Percentiles rank a stretch among this genome's conserved stretches.
phyloP scores from a whole-genome alignment of 208 protist genomes.

The Strigomonas culicis region DNA sequence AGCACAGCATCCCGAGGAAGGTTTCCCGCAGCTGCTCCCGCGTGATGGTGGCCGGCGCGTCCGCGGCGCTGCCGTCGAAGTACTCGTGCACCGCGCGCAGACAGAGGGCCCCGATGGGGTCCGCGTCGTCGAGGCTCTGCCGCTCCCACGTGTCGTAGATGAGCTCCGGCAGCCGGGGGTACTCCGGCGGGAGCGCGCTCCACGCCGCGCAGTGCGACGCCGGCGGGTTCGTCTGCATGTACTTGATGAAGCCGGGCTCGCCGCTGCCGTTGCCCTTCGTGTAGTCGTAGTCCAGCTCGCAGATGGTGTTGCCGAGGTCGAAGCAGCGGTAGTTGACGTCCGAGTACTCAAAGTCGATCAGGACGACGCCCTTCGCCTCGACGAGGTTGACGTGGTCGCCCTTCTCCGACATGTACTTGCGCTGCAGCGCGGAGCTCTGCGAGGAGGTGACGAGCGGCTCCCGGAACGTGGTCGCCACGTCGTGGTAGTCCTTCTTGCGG shows the following conservation, averaged over 20 bases:
- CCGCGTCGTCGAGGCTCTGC: not conserved
- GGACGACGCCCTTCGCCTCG: constrained; percentile 63
- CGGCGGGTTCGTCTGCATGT: constrained; percentile 55
- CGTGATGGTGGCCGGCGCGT: constrained; percentile 21
- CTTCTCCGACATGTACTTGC: constrained; percentile 60
- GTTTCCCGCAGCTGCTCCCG: constrained; percentile 55
- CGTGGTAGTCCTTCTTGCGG: constrained; percentile 14
- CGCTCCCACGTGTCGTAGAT: constrained; percentile 59
- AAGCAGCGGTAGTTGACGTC: constrained; percentile 83
- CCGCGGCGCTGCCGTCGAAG: constrained; percentile 18
- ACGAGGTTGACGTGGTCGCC: constrained; percentile 69
- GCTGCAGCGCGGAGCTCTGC: constrained; percentile 44
- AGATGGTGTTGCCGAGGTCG: constrained; percentile 82
- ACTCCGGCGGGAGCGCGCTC: constrained; percentile 47
- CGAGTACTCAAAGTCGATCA: constrained; percentile 88
- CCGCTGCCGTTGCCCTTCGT: constrained; percentile 60
- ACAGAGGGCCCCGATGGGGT: constrained; percentile 24
- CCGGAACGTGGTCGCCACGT: constrained; percentile 32
- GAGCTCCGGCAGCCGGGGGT: constrained; percentile 69
- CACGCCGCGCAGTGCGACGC: constrained; percentile 37
- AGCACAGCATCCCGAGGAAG: constrained; percentile 74
- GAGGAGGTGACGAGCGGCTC: constrained; percentile 37
- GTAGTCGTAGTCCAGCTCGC: constrained; percentile 87
- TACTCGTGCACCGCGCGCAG: constrained; percentile 29
- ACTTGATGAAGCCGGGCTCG: constrained; percentile 79